These are phyloP conservation scores for Eucalyptus fibrosa DNA, from an alignment of 345 rosid genomes.

Conservation along the genomic window DNA sequence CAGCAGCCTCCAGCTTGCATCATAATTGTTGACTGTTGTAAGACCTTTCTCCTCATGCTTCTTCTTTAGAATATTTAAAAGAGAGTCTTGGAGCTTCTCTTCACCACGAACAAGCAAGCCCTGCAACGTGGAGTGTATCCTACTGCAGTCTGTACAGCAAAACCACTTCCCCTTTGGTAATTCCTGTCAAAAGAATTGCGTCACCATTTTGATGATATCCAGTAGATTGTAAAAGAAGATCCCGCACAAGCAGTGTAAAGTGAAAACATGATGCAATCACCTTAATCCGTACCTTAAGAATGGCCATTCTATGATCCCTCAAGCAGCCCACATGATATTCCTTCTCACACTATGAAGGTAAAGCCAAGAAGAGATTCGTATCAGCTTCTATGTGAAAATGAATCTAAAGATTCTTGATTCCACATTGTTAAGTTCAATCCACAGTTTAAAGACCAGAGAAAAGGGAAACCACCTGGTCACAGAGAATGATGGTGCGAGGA, in stretches of 20 bases:
- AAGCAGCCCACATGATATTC: slow-evolving; percentile 95
- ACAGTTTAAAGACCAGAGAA: background rate
- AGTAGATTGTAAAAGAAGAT: background rate
- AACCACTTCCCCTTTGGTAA: slow-evolving; percentile 93
- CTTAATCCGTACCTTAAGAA: slow-evolving; percentile 49
- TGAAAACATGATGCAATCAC: background rate
- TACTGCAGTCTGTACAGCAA: slow-evolving; percentile 64
- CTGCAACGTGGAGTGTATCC: slow-evolving; percentile 63
- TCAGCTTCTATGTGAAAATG: background rate
- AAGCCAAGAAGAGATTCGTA: background rate
- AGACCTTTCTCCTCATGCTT: slow-evolving; percentile 34
- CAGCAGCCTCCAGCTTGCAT: slow-evolving; percentile 88
- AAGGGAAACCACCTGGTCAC: slow-evolving; percentile 76
- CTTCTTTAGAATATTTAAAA: slow-evolving; percentile 34
- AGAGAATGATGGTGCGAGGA: slow-evolving; percentile 82
- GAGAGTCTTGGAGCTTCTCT: slow-evolving; percentile 63
- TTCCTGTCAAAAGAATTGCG: slow-evolving; percentile 32
- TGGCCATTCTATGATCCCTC: slow-evolving; percentile 68
- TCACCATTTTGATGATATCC: background rate
- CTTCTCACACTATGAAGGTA: slow-evolving; percentile 70
- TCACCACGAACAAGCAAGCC: slow-evolving; percentile 52
- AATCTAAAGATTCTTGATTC: background rate
- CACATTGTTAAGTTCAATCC: background rate
- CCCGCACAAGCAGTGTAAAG: background rate
- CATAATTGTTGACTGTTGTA: slow-evolving; percentile 12